These are phyloP conservation scores for Xylaria intraflava DNA, from an alignment of 495 filamentous ascomycete species.

Conservation along the genomic window DNA sequence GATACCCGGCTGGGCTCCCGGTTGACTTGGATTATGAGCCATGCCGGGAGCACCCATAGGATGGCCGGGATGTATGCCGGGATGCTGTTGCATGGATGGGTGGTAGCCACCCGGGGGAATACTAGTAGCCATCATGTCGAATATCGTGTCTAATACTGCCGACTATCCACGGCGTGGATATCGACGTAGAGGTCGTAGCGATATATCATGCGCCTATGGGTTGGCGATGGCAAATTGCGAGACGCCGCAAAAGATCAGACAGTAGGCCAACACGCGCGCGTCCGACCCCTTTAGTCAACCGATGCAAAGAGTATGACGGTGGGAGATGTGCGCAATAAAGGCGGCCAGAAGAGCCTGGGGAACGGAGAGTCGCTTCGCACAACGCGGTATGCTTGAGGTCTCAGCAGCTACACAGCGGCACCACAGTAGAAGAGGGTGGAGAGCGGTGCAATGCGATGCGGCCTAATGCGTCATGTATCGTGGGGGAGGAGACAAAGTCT, in stretches of 20 bases:
- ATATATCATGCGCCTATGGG: slow-evolving; percentile 40
- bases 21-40: slow-evolving; percentile 60
- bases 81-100: slow-evolving; percentile 67
- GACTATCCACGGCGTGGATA: slow-evolving; percentile 48
- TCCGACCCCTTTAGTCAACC: neutral
- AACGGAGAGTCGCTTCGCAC: neutral
- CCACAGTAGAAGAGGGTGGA: neutral
- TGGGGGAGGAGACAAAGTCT: neutral
- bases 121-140: slow-evolving; percentile 62
- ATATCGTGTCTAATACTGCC: slow-evolving; percentile 35
- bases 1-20: slow-evolving; percentile 60
- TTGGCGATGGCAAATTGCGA: neutral
- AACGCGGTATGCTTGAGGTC: slow-evolving; percentile 1
- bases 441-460: neutral
- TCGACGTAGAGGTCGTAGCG: slow-evolving; percentile 31
- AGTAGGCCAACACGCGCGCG: neutral
- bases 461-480: neutral
- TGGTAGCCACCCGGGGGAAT: slow-evolving; percentile 61
- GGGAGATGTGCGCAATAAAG: neutral
- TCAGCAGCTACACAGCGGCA: neutral
- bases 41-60: slow-evolving; percentile 57
- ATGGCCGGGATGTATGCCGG: slow-evolving; percentile 68
- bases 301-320: neutral
- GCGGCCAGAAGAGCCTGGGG: neutral
- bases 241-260: neutral